Percentiles rank a stretch among this genome's conserved stretches.
phyloP scores from a whole-genome alignment of 805 yeast genomes.

The Metschnikowia santaceciliae region DNA sequence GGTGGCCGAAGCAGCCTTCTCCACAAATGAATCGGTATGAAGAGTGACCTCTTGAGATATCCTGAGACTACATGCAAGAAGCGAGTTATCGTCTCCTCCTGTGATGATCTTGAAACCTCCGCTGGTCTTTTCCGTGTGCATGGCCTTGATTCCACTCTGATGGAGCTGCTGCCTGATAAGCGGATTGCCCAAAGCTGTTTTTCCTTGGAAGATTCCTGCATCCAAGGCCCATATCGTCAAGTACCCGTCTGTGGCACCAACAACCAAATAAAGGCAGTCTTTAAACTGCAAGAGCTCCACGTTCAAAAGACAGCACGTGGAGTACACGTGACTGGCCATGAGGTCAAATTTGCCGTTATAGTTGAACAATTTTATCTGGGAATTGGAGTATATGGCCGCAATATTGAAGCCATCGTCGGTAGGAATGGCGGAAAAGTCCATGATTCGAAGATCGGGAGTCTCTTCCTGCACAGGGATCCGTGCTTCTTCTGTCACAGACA shows the following conservation, averaged over 20 bases:
- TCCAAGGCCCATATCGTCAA: conserved; percentile 49
- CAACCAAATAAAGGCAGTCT: conserved; percentile 33
- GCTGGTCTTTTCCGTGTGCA: conserved; percentile 29
- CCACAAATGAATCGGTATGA: conserved; percentile 30
- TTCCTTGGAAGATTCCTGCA: not conserved
- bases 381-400: conserved; percentile 80
- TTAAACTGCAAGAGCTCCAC: conserved; percentile 41
- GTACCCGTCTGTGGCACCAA: conserved; percentile 81
- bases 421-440: conserved; percentile 64
- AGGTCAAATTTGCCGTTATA: conserved; percentile 46
- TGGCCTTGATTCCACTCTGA: conserved; percentile 77
- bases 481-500: conserved; percentile 48
- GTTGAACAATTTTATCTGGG: conserved; percentile 64
- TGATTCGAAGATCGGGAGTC: conserved; percentile 81
- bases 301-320: conserved; percentile 74
- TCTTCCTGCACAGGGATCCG: conserved; percentile 51
- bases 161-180: conserved; percentile 55
- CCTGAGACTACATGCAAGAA: conserved; percentile 27
- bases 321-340: conserved; percentile 50
- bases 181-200: conserved; percentile 21
- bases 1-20: conserved; percentile 80
- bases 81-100: conserved; percentile 93
- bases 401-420: conserved; percentile 47
- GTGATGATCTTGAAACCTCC: conserved; percentile 44
- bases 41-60: conserved; percentile 13